Conservation (phyloP, 345 rosid species). For the Rubroshorea leprosula region DNA sequence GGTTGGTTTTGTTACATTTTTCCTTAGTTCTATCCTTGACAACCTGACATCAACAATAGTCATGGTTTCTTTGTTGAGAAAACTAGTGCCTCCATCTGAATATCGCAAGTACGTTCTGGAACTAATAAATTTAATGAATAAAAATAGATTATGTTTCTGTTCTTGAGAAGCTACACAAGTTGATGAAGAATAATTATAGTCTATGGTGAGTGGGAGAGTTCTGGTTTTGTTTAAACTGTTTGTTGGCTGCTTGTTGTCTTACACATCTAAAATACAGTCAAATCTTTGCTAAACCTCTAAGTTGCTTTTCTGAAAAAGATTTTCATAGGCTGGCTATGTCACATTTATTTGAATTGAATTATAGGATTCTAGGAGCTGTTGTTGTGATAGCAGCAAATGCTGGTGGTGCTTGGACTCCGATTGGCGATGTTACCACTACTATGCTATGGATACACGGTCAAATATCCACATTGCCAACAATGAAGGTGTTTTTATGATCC, state of each 20-base stretch:
- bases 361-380: conserved; percentile 91
- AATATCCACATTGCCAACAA: conserved; percentile 73
- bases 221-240: no score
- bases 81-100: conserved; percentile 81
- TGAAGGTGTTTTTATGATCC: conserved; percentile 53
- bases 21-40: conserved; percentile 88
- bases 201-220: no score
- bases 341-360: background rate
- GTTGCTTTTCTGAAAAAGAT: no score
- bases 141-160: no score
- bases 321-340: background rate
- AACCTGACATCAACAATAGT: conserved; percentile 92
- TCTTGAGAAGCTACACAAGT: no score
- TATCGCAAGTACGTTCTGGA: conserved; percentile 75
- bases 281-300: no score
- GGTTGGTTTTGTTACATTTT: conserved; percentile 90
- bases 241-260: no score
- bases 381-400: conserved; percentile 97
- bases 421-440: conserved; percentile 96
- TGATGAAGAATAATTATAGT: no score
- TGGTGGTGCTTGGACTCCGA: conserved; percentile 99
- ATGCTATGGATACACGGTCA: conserved; percentile 99
- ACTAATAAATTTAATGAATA: background rate
- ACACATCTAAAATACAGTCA: no score
- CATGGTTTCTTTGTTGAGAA: conserved; percentile 92